Conservation (phyloP, 257 asterid genomes). For the Jacaranda mimosifolia region DNA sequence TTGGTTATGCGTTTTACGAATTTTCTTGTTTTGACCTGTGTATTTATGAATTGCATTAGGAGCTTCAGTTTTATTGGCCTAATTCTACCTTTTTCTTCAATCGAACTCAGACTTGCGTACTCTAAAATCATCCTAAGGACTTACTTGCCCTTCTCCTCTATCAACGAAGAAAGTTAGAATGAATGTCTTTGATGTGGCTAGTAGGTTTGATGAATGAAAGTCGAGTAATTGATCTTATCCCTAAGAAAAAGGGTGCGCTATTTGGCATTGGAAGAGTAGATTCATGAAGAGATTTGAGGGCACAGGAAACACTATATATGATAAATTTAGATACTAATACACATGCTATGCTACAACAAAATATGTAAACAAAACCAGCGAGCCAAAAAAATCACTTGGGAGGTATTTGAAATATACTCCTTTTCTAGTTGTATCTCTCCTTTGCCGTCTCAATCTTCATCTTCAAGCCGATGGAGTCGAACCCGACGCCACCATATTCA, state of each 20-base stretch:
- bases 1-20: too few species aligned
- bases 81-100: too few species aligned
- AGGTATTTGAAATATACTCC: constrained; percentile 34
- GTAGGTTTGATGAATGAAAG: too few species aligned
- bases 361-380: constrained; percentile 44
- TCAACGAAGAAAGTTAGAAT: too few species aligned
- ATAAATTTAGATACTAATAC: constrained; percentile 42
- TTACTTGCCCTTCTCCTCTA: too few species aligned
- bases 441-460: constrained; percentile 40
- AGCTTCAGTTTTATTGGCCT: too few species aligned
- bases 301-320: constrained; percentile 19
- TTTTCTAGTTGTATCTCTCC: constrained; percentile 24
- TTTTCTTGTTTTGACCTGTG: too few species aligned
- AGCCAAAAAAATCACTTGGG: constrained; percentile 42
- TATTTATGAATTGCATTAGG: too few species aligned
- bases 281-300: constrained; percentile 21
- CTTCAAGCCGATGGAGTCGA: constrained; percentile 58
- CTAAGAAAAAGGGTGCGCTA: background rate
- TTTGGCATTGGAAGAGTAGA: background rate
- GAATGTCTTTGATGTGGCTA: too few species aligned
- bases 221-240: too few species aligned
- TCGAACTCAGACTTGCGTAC: too few species aligned
- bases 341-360: constrained; percentile 58
- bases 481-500: constrained; percentile 61
- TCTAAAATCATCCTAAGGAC: too few species aligned